A percentile compares a stretch with the other conserved stretches of the same genome.
Evolutionary conservation across 2,329 filamentous ascomycete genomes (phyloP).

Genomic region (Fusarium caatingaense): DNA sequence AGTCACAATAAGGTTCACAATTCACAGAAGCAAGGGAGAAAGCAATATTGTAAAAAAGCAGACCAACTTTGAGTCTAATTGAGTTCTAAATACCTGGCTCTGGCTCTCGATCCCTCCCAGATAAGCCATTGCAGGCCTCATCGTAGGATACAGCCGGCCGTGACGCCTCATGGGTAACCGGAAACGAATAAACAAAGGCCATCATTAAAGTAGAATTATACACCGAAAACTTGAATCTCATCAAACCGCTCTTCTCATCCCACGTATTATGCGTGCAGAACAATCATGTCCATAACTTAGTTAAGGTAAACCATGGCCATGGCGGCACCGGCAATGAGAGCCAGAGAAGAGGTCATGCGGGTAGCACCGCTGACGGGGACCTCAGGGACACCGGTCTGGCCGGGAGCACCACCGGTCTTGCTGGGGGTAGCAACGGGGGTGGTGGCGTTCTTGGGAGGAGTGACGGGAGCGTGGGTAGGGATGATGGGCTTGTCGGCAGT

Average conservation of each 20-base stretch:
- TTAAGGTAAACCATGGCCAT: constrained; percentile 51
- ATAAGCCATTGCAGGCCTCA: constrained; percentile 37
- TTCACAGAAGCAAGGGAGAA: not conserved
- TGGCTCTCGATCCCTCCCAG: constrained; percentile 27
- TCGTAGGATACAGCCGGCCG: constrained; percentile 40
- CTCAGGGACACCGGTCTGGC: constrained; percentile 37
- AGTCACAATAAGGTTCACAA: not conserved
- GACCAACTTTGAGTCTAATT: constrained; percentile 37
- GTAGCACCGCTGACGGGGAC: constrained; percentile 47
- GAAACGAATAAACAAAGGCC: constrained; percentile 44
- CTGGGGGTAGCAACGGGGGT: constrained; percentile 24
- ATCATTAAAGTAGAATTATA: constrained; percentile 47
- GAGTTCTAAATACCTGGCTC: constrained; percentile 45
- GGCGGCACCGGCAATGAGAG: constrained; percentile 50
- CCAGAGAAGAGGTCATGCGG: constrained; percentile 49
- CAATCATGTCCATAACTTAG: constrained; percentile 44
- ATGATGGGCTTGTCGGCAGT: constrained; percentile 29
- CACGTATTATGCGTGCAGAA: constrained; percentile 27
- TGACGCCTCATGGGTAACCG: constrained; percentile 46
- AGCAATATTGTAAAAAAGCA: constrained; percentile 13
- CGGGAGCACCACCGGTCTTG: constrained; percentile 22
- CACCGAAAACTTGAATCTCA: constrained; percentile 42
- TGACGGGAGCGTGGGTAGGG: constrained; percentile 29
- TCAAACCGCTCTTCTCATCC: constrained; percentile 40
- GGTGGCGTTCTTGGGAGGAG: constrained; percentile 21